These are phyloP conservation scores for Iris macrosiphon DNA, from an alignment of 106 monocot species.

Conservation along the genomic window DNA sequence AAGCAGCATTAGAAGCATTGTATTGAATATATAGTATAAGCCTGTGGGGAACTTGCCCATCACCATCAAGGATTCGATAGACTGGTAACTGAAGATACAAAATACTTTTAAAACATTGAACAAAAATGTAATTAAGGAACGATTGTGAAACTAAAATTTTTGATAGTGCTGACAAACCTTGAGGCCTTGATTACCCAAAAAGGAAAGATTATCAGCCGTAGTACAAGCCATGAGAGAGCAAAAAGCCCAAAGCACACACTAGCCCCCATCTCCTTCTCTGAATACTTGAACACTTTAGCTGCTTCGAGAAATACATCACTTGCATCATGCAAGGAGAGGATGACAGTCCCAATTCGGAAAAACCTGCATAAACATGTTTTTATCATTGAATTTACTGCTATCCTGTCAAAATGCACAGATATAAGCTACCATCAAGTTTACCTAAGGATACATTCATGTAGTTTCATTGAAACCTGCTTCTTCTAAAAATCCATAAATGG, in stretches of 20 bases:
- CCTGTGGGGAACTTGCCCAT: slow-evolving; percentile 22
- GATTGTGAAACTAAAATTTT: background rate
- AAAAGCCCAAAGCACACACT: slow-evolving; percentile 83
- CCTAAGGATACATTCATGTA: no score
- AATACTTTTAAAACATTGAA: background rate
- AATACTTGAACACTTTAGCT: slow-evolving; percentile 91
- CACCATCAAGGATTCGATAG: slow-evolving; percentile 23
- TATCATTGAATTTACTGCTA: no score
- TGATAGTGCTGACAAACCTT: slow-evolving; percentile 30
- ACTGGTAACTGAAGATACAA: slow-evolving; percentile 48
- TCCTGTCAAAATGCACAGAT: no score
- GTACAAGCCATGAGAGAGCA: slow-evolving; percentile 72
- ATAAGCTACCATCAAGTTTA: no score
- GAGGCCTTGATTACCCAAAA: slow-evolving; percentile 84
- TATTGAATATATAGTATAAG: slow-evolving; percentile 81
- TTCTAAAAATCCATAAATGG: no score
- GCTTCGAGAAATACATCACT: slow-evolving; percentile 89
- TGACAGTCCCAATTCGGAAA: slow-evolving; percentile 77
- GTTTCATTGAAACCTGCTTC: background rate
- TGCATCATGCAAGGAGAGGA: slow-evolving; percentile 85
- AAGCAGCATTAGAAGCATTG: slow-evolving; percentile 75
- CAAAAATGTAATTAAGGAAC: background rate
- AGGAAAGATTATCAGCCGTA: slow-evolving; percentile 78
- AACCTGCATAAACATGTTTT: slow-evolving; percentile 36
- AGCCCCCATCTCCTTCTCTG: slow-evolving; percentile 77